These are phyloP conservation scores for Sarocladiaceae sp. DNA, from an alignment of 2,329 filamentous ascomycete species.

Conservation along the genomic window DNA sequence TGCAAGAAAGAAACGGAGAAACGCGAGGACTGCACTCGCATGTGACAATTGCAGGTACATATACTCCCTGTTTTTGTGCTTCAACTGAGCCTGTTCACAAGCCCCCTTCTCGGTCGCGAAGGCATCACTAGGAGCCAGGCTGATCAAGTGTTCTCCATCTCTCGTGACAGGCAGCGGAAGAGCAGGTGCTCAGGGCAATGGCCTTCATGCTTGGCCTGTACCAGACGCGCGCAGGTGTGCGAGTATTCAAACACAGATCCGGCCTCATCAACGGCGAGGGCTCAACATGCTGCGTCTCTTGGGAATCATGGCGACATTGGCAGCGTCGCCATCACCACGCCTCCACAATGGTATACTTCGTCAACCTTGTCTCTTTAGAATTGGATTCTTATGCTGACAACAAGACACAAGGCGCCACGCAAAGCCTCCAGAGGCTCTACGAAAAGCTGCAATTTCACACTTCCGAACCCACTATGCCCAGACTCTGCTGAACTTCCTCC, in stretches of 20 bases:
- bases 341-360: background rate
- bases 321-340: background rate
- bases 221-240: background rate
- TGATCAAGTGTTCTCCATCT: background rate
- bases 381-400: background rate
- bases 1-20: background rate
- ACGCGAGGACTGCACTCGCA: background rate
- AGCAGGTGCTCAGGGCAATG: slow-evolving; percentile 1
- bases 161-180: background rate
- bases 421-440: background rate
- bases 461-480: background rate
- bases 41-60: background rate
- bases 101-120: too few species aligned
- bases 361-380: background rate
- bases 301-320: background rate
- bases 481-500: background rate
- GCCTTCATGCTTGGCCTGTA: background rate
- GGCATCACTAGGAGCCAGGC: too few species aligned
- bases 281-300: background rate
- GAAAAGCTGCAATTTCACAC: background rate
- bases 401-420: background rate
- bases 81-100: too few species aligned
- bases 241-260: background rate
- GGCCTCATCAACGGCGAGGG: background rate
- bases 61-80: background rate